Conservation (phyloP, 331 rosid species). For the Acacia concinna region DNA sequence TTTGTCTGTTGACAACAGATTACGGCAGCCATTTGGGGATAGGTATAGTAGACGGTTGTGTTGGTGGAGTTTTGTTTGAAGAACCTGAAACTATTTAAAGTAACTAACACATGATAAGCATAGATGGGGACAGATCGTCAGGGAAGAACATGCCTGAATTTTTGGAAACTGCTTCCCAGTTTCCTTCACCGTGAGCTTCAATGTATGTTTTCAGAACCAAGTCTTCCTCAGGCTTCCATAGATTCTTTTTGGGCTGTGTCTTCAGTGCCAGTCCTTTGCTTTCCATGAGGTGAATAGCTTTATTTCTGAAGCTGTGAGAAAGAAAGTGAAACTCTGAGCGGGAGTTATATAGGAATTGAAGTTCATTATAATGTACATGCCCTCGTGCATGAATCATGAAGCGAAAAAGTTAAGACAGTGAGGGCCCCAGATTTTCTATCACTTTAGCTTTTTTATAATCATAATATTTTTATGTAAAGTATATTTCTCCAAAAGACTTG, state of each 20-base stretch:
- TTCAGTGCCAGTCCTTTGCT: conserved; percentile 30
- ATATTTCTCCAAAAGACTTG: conserved; percentile 26
- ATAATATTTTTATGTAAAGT: conserved; percentile 33
- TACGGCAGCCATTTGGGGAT: neutral
- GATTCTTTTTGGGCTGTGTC: conserved; percentile 49
- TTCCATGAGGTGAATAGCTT: conserved; percentile 36
- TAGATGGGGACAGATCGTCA: neutral
- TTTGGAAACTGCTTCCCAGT: conserved; percentile 63
- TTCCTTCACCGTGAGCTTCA: conserved; percentile 75
- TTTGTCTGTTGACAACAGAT: neutral
- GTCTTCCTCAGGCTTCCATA: conserved; percentile 79
- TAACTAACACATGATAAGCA: neutral
- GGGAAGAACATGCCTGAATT: conserved; percentile 42
- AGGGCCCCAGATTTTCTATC: conserved; percentile 41
- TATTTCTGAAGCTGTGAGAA: conserved; percentile 1
- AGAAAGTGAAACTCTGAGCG: neutral
- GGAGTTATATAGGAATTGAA: conserved; percentile 4
- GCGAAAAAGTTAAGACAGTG: conserved; percentile 29
- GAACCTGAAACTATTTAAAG: neutral
- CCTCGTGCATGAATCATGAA: conserved; percentile 37
- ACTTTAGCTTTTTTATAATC: conserved; percentile 31
- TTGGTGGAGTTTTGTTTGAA: neutral
- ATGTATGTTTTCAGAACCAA: conserved; percentile 52
- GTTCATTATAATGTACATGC: conserved; percentile 24
- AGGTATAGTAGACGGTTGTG: neutral